A percentile compares a stretch with the other conserved stretches of the same genome.
These are phyloP conservation scores for Claviceps lovelessii DNA, from an alignment of 2,329 filamentous ascomycete genomes.

Conservation along the genomic window DNA sequence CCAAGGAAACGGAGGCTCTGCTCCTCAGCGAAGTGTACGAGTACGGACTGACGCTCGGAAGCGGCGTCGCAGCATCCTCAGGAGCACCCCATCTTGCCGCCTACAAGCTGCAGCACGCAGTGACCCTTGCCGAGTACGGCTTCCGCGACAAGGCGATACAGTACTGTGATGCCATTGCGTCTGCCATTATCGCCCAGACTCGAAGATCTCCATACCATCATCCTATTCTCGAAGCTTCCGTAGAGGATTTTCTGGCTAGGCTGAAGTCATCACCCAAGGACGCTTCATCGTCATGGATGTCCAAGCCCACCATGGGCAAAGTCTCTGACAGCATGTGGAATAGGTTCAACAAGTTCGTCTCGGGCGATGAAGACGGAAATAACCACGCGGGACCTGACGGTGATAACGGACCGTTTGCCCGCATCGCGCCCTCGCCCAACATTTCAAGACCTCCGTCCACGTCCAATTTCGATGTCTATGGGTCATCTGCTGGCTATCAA, in stretches of 20 bases:
- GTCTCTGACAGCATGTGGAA: conserved; percentile 83
- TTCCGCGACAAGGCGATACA: conserved; percentile 68
- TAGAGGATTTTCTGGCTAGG: conserved; percentile 73
- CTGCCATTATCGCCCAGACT: conserved; percentile 65
- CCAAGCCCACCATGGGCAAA: conserved; percentile 90
- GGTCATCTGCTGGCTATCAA: conserved; percentile 22
- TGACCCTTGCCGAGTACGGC: conserved; percentile 70
- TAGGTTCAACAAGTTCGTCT: conserved; percentile 92
- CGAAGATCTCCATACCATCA: conserved; percentile 81
- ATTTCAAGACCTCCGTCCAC: conserved; percentile 60
- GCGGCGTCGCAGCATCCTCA: conserved; percentile 33
- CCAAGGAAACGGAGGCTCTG: conserved; percentile 71
- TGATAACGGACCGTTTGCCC: conserved; percentile 68
- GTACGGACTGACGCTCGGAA: conserved; percentile 64
- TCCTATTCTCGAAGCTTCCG: conserved; percentile 51
- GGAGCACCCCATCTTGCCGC: conserved; percentile 69
- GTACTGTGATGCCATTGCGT: conserved; percentile 76
- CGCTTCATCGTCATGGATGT: conserved; percentile 73
- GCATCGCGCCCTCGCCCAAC: conserved; percentile 59
- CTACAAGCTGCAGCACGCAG: conserved; percentile 85
- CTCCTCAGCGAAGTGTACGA: conserved; percentile 94
- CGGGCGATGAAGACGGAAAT: conserved; percentile 79
- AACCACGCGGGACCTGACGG: conserved; percentile 46
- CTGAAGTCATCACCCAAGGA: conserved; percentile 78
- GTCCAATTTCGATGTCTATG: conserved; percentile 62